phyloP scores from a whole-genome alignment of 495 filamentous ascomycete genomes.

The Collariella sp. region DNA sequence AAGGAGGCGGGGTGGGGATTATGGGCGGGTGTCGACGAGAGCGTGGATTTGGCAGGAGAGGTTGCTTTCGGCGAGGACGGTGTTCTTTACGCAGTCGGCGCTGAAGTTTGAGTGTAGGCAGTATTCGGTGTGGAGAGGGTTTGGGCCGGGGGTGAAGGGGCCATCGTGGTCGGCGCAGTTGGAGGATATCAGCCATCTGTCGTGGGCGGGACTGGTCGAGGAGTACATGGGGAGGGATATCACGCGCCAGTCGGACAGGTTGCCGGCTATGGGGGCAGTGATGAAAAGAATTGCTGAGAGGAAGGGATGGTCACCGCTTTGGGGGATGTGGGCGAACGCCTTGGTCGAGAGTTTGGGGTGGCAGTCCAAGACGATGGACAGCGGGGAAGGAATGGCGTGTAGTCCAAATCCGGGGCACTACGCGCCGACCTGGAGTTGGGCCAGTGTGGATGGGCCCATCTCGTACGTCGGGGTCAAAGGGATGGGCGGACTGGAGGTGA shows the following conservation, averaged over 20 bases:
- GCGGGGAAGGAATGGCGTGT: not conserved
- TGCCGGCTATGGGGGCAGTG: constrained; percentile 7
- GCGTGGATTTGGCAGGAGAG: constrained; percentile 14
- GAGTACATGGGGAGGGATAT: constrained; percentile 9
- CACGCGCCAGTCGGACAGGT: constrained; percentile 4
- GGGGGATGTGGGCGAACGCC: constrained; percentile 1
- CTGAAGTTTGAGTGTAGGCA: constrained; percentile 12
- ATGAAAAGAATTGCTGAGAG: not conserved
- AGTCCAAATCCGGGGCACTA: constrained; percentile 1
- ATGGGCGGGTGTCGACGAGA: constrained; percentile 6
- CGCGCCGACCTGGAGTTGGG: constrained; percentile 10
- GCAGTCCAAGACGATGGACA: not conserved
- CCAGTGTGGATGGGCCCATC: constrained; percentile 2
- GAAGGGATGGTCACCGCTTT: not conserved
- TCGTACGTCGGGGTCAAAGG: not conserved
- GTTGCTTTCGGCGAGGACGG: constrained; percentile 7
- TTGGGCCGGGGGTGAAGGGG: not conserved
- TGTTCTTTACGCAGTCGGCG: constrained; percentile 7
- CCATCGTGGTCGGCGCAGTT: constrained; percentile 7
- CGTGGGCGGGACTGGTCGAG: constrained; percentile 3
- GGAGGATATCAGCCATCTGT: not conserved
- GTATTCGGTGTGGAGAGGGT: constrained; percentile 10
- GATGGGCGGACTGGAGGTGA: not conserved
- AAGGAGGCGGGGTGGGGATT: constrained; percentile 9
- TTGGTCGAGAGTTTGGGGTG: constrained; percentile 4